Evolutionary conservation across 331 rosid species (phyloP).

Genomic region (Malus hybrid): DNA sequence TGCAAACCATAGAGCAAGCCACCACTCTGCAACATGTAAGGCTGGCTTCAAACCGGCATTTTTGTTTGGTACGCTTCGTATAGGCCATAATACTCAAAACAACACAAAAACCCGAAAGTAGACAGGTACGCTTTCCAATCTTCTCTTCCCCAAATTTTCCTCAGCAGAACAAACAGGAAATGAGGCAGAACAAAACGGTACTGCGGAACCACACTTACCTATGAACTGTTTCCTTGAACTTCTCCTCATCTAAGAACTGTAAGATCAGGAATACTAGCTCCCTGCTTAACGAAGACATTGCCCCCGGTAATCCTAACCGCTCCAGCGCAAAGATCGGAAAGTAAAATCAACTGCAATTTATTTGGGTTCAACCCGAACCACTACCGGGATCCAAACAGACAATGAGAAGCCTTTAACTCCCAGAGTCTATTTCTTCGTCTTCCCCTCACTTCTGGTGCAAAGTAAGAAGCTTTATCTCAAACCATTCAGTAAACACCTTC

Average conservation of each 20-base stretch:
- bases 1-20: not conserved
- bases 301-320: constrained; percentile 33
- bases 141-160: not conserved
- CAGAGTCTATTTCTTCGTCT: constrained; percentile 7
- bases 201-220: constrained; percentile 12
- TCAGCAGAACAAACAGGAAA: not conserved
- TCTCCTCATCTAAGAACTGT: constrained; percentile 40
- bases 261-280: constrained; percentile 38
- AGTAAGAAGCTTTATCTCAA: constrained; percentile 2
- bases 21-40: not conserved
- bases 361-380: constrained; percentile 1
- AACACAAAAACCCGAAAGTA: not conserved
- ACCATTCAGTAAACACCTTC: not conserved
- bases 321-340: constrained; percentile 29
- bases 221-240: constrained; percentile 41
- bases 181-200: not conserved
- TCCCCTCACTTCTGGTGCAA: not conserved
- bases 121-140: not conserved
- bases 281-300: constrained; percentile 43
- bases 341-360: not conserved
- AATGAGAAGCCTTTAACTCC: not conserved
- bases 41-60: not conserved
- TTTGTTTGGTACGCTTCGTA: not conserved
- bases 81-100: not conserved
- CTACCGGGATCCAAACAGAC: not conserved